phyloP scores from a whole-genome alignment of 1,284 basidiomycete genomes.

The Fomitopsis betulina region DNA sequence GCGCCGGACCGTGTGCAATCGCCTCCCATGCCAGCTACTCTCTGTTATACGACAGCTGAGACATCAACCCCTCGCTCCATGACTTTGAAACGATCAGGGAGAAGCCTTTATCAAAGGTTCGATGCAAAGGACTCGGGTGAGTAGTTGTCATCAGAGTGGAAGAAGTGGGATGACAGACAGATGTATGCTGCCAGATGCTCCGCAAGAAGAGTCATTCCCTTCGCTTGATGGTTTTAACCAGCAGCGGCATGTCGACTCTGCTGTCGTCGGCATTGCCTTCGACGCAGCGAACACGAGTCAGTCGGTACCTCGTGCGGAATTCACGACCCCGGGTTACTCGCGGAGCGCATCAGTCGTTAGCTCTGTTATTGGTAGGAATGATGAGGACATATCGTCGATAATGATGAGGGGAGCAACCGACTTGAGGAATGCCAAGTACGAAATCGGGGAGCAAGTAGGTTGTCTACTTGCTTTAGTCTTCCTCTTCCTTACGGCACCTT shows the following conservation, averaged over 20 bases:
- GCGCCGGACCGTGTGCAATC: background rate
- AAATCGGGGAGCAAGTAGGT: conserved; percentile 25
- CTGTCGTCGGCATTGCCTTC: background rate
- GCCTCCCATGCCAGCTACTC: background rate
- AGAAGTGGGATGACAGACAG: too few relatives aligned
- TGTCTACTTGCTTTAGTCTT: background rate
- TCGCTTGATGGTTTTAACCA: background rate
- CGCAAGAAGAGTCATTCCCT: background rate
- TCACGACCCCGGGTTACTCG: conserved; percentile 8
- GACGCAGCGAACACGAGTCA: background rate
- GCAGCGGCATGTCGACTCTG: background rate
- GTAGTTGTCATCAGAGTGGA: background rate
- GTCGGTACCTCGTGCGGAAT: background rate
- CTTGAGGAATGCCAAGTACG: conserved; percentile 24
- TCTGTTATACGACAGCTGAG: background rate
- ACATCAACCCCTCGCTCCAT: background rate
- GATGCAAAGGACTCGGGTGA: conserved; percentile 8
- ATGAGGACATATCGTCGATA: conserved; percentile 27
- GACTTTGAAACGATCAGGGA: conserved; percentile 9
- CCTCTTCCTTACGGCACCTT: background rate
- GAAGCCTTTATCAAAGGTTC: conserved; percentile 21
- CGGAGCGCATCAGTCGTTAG: conserved; percentile 26
- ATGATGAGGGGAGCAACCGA: conserved; percentile 30
- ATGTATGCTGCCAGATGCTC: background rate
- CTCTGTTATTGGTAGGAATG: conserved; percentile 15